Conservation (phyloP, 306 rosid genomes). For the Cicer yamashitae region DNA sequence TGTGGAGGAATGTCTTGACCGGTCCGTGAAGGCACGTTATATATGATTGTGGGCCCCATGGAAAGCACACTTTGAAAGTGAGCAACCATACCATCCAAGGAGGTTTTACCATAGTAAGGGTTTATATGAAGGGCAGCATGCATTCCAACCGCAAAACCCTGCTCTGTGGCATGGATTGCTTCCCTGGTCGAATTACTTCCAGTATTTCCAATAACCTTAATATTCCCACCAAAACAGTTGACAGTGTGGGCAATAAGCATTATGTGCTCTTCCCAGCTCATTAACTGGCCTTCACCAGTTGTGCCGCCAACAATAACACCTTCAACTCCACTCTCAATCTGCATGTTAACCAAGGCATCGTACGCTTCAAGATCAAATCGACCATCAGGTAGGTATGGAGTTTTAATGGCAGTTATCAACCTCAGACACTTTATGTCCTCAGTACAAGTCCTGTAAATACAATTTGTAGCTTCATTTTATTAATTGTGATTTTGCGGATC, state of each 20-base stretch:
- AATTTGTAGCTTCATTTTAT: constrained; percentile 1
- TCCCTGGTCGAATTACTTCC: constrained; percentile 95
- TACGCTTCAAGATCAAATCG: constrained; percentile 96
- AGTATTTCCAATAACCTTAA: constrained; percentile 90
- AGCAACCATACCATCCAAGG: constrained; percentile 73
- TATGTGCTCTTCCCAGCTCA: constrained; percentile 99
- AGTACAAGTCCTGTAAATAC: constrained; percentile 73
- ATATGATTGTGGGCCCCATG: constrained; percentile 92
- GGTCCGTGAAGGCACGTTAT: constrained; percentile 90
- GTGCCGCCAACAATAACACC: constrained; percentile 95
- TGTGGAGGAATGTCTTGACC: constrained; percentile 94
- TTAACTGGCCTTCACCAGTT: constrained; percentile 91
- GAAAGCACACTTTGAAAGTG: constrained; percentile 79
- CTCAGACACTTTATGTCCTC: constrained; percentile 79
- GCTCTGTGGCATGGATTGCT: constrained; percentile 95
- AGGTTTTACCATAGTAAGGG: constrained; percentile 96
- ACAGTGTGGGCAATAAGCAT: constrained; percentile 95
- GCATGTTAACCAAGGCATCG: constrained; percentile 76
- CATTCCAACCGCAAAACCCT: constrained; percentile 99
- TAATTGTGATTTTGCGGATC: constrained; percentile 12
- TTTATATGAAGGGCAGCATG: constrained; percentile 98
- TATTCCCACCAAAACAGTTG: constrained; percentile 86
- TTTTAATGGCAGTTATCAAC: constrained; percentile 89
- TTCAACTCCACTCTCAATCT: constrained; percentile 76
- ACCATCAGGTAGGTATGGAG: constrained; percentile 96